Percentiles rank a stretch among this genome's conserved stretches.
Conservation (phyloP, 2,329 filamentous ascomycete genomes). For the Microsporum ferrugineum region DNA sequence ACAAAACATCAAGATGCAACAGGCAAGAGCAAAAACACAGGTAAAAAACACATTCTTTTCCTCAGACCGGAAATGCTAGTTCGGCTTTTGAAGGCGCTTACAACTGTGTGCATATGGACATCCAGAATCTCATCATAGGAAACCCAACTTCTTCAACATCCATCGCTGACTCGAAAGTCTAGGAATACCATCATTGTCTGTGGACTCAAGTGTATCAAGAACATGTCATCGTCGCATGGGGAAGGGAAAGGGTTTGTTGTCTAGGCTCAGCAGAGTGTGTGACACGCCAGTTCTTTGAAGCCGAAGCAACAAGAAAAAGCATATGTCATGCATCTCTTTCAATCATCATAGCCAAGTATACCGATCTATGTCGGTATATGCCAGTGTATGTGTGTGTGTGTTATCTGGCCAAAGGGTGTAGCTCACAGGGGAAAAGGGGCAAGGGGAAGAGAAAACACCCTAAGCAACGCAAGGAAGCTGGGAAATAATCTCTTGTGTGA, state of each 20-base stretch:
- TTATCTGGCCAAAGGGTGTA: no score
- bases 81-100: background rate
- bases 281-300: background rate
- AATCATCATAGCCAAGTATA: background rate
- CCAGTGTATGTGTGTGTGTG: background rate
- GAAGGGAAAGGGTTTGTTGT: background rate
- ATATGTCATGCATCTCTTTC: background rate
- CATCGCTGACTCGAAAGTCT: background rate
- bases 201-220: background rate
- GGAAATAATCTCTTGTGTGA: background rate
- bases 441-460: background rate
- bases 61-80: background rate
- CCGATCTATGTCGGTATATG: background rate
- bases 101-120: background rate
- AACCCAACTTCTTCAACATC: background rate
- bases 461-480: background rate
- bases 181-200: background rate
- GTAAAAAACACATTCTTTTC: background rate
- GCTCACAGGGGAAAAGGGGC: background rate
- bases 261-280: background rate
- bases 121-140: background rate
- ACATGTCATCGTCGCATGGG: background rate
- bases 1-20: background rate
- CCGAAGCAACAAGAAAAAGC: background rate
- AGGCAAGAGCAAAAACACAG: background rate